Percentiles rank a stretch among this genome's conserved stretches.
Conservation (phyloP, 2,329 filamentous ascomycete genomes). For the Cordyceps javanica region DNA sequence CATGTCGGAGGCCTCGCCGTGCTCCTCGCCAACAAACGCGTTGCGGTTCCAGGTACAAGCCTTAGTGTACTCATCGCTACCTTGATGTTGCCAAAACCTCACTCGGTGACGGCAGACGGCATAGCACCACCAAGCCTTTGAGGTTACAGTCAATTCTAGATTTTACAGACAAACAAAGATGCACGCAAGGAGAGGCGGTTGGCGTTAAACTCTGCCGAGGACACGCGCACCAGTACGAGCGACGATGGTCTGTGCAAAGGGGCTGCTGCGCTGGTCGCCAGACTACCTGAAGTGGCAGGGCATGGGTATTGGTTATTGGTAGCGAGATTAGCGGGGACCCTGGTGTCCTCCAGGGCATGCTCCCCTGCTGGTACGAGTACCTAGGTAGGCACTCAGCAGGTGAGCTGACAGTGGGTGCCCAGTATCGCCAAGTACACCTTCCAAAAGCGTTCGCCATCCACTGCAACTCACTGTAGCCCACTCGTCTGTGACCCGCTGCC, state of each 20-base stretch:
- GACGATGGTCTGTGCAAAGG: background rate
- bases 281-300: too few relatives aligned
- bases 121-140: background rate
- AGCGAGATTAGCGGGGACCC: background rate
- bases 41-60: background rate
- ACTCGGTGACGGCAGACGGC: background rate
- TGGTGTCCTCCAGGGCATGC: background rate
- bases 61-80: background rate
- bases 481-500: background rate
- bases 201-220: background rate
- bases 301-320: too few relatives aligned
- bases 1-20: background rate
- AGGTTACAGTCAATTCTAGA: background rate
- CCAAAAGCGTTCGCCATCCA: background rate
- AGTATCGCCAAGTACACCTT: background rate
- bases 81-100: background rate
- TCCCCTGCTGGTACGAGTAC: too few relatives aligned
- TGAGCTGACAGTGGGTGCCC: background rate
- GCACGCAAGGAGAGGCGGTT: background rate
- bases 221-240: background rate
- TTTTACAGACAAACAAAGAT: background rate
- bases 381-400: too few relatives aligned
- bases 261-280: too few relatives aligned
- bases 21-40: background rate
- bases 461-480: background rate